Base-by-base conservation (phyloP, 208 protist species). In the Leptomonas seymouri region DNA sequence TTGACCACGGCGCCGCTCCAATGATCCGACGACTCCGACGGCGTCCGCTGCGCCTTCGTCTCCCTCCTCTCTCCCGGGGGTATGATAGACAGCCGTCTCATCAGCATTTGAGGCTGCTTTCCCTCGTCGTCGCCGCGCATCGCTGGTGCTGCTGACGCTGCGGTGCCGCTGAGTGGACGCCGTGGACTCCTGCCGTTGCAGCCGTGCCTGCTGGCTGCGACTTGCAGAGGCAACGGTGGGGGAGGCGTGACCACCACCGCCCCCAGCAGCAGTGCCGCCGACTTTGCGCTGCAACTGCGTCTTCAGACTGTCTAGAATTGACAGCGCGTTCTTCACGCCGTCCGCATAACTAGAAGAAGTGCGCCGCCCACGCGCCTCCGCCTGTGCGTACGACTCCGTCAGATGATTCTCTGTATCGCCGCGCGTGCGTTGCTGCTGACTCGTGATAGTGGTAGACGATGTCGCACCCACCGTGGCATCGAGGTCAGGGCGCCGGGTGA, bases 291-390 rank as follows among this genome's bases (percentile, higher is more conserved):
- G 68, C 23, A 93, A 70, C 67, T 82, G 80, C 45, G 67, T 78
- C 25, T 81, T 79, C 6, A 93, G 71, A 28, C 80, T 71, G 25
- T 88, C 79, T 8, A 93, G 53, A 34, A 93, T 85, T 20, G 81
- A 88, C 44, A 93, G 73, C n/a, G 85, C 88, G 27, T 84, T 86
- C n/a, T 66, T 81, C 9, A 93, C 85, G 15, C 82, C 82, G 25
- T 86, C 81, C 2, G 84, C 72, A 45, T 87, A 84, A 53, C 50
- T 76, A 14, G 60, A 42, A 21, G 71, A 71, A 57, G 64, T 70
- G 64, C 51, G 69, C 55, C 49, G 49, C 31, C 45, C 60, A 7
- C 71, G 65, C 25, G 58, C 57, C 20, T 71, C 66, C 39, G 18
- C 71, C 31, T 53, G 58, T 3, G 59, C 46, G 5, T 63, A 45